Base-by-base conservation (phyloP, 768 basidiomycete genomes). In the Fomitopsis pulvina region DNA sequence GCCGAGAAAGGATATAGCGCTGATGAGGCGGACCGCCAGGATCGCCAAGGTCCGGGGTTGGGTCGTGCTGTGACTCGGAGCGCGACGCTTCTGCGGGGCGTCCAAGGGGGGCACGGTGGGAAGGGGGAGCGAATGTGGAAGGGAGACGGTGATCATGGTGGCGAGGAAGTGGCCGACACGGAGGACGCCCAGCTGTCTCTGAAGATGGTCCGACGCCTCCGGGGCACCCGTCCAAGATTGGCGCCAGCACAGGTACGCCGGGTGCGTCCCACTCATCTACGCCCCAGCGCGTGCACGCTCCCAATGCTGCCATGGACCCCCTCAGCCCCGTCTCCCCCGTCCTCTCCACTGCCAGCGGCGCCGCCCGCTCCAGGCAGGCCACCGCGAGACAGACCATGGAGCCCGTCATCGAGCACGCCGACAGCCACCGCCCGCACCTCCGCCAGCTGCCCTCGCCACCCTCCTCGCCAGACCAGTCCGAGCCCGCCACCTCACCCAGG, bases 401-500 rank as follows among this genome's bases (percentile, higher is more conserved):
- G 45, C 60, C 60, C 25, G 47, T 60, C 30, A 48, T 51, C 40
- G 60, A 60, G 48, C 52, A 57, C 46, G 40, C 43, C 42, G 24
- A 25, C 45, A 27, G 37, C n/a, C 39, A 41, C 7, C 6, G 12
- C 21, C 48, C 59, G 11, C 53, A 45, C 16, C 57, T 60, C 25
- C 50, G 61, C 18, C 62, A 63, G 49, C 56, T 61, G 29, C 62
- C 62, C 20, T 63, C 62, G 32, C 62, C 62, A 26, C 62, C 62
- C 21, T 57, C 59, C 26, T 63, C 62, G 6, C 62, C 62, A 1
- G 57, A 59, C 48, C 51, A 52, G 39, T 32, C 29, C 12, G 52
- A 52, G 28, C 49, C 50, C 9, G 44, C 43, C 48, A 47, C 40
- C 26, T 27, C 49, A 11, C 38, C 38, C 6, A 50, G 53, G n/a